phyloP scores from a whole-genome alignment of 495 filamentous ascomycete species.

The Pseudotulostoma volvatum region DNA sequence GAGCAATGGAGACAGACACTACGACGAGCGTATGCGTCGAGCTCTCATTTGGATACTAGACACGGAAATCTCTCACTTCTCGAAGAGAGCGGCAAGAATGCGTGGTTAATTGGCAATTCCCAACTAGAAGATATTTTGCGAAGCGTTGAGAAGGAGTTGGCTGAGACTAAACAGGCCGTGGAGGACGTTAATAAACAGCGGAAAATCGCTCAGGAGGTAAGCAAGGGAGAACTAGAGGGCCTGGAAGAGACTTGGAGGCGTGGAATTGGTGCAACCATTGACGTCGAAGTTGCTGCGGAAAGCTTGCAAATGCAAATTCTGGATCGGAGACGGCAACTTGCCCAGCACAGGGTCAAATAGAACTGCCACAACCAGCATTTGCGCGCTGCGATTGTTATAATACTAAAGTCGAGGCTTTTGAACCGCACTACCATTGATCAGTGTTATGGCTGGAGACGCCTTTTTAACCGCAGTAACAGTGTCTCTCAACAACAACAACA shows the following conservation, averaged over 20 bases:
- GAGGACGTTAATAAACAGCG: slow-evolving; percentile 57
- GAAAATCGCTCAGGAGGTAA: slow-evolving; percentile 51
- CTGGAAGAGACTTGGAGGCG: slow-evolving; percentile 59
- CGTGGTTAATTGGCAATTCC: slow-evolving; percentile 75
- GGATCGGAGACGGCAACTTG: slow-evolving; percentile 29
- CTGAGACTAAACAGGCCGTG: slow-evolving; percentile 41
- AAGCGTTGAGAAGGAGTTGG: slow-evolving; percentile 62
- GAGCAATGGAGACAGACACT: slow-evolving; percentile 23
- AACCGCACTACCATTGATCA: too few species aligned
- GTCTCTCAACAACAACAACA: too few species aligned
- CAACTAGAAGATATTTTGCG: slow-evolving; percentile 58
- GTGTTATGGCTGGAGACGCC: too few species aligned
- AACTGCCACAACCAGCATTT: slow-evolving; percentile 3
- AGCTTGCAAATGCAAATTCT: slow-evolving; percentile 46
- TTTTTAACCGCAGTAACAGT: too few species aligned
- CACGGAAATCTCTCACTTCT: slow-evolving; percentile 56
- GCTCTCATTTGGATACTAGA: slow-evolving; percentile 48
- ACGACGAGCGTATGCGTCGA: slow-evolving; percentile 41
- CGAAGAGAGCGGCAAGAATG: slow-evolving; percentile 70
- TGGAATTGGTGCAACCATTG: slow-evolving; percentile 53
- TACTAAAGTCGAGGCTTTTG: too few species aligned
- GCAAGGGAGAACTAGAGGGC: slow-evolving; percentile 45
- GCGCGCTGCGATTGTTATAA: too few species aligned
- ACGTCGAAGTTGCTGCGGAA: slow-evolving; percentile 64
- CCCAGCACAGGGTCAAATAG: slow-evolving; percentile 12